A percentile compares a stretch with the other conserved stretches of the same genome.
phyloP scores from a whole-genome alignment of 1,139 yeast species.

The Pichia sp. region DNA sequence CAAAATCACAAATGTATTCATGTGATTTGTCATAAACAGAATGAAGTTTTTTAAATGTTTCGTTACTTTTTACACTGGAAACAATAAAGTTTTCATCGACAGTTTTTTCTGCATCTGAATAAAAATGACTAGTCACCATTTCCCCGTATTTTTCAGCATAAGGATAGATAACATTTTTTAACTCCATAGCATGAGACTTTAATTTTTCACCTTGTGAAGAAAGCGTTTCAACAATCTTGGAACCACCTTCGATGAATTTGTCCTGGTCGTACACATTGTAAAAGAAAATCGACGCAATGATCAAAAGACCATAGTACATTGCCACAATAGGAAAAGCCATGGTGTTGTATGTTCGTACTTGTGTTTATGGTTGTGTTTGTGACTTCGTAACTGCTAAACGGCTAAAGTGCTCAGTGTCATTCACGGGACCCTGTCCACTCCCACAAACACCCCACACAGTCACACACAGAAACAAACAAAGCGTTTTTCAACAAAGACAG shows the following conservation, averaged over 20 bases:
- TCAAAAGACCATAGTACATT: slow-evolving; percentile 9
- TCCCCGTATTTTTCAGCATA: slow-evolving; percentile 2
- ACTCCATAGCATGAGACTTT: background rate
- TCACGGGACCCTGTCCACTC: no score
- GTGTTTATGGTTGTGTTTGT: no score
- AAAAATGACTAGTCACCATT: background rate
- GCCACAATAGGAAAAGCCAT: slow-evolving; percentile 10
- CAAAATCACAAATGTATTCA: background rate
- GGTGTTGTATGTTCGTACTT: no score
- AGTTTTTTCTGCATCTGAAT: background rate
- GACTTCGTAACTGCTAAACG: no score
- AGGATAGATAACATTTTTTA: background rate
- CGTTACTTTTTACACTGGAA: background rate
- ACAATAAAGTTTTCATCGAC: background rate
- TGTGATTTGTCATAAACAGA: background rate
- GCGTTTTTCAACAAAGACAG: no score
- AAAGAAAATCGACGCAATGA: slow-evolving; percentile 8
- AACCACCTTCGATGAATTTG: slow-evolving; percentile 5
- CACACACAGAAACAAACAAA: no score
- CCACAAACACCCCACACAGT: no score
- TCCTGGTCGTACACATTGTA: slow-evolving; percentile 7
- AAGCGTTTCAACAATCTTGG: slow-evolving; percentile 1
- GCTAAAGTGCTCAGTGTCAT: no score
- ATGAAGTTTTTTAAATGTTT: background rate
- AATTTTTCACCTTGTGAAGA: background rate